Evolutionary conservation across 768 basidiomycete genomes (phyloP).

Genomic region (Holtermannia corniformis): DNA sequence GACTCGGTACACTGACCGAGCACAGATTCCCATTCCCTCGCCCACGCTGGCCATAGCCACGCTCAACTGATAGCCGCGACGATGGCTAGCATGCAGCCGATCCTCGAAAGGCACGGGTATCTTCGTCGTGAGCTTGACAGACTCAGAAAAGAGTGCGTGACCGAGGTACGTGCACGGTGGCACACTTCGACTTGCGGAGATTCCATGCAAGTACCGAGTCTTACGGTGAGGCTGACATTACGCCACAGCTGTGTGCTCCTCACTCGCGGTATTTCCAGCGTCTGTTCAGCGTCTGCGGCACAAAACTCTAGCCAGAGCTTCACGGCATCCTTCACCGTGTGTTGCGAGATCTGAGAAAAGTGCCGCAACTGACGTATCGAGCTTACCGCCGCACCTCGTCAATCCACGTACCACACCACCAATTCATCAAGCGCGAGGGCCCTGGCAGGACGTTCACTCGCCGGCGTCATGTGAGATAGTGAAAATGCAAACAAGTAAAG

Average conservation of each 20-base stretch:
- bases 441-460: no score
- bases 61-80: conserved; percentile 7
- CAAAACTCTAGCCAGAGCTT: no score
- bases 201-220: not conserved
- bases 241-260: conserved; percentile 8
- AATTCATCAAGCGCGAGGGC: no score
- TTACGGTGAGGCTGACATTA: not conserved
- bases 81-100: conserved; percentile 9
- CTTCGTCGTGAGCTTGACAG: conserved; percentile 4
- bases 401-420: no score
- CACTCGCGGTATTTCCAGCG: conserved; percentile 25
- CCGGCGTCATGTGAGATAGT: no score
- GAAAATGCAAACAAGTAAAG: no score
- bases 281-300: conserved; percentile 30
- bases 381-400: no score
- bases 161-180: conserved; percentile 15
- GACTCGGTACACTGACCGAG: not conserved
- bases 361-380: no score
- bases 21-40: conserved; percentile 6
- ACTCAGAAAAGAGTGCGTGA: conserved; percentile 10
- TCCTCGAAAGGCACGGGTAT: conserved; percentile 14
- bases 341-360: no score
- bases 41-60: conserved; percentile 16
- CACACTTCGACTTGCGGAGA: not conserved
- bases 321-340: no score